phyloP scores from a whole-genome alignment of 176 grass and related monocot species.

The Eragrostis nindensis region DNA sequence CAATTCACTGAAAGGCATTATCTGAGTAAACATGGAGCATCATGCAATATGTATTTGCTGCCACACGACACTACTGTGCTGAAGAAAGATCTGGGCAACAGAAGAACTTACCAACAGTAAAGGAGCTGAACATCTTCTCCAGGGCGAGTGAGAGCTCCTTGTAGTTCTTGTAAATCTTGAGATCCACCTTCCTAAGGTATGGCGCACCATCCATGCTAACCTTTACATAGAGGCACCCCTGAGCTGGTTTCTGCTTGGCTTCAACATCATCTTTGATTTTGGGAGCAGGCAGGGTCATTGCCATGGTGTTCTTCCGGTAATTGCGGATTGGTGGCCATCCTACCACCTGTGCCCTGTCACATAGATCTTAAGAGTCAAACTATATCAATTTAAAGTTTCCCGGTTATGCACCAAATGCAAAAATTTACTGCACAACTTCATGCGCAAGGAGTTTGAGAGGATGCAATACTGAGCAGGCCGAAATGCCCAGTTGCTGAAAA shows the following conservation, averaged over 20 bases:
- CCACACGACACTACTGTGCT: not conserved
- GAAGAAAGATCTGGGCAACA: not conserved
- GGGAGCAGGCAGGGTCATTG: slow-evolving; percentile 45
- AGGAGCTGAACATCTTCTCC: slow-evolving; percentile 79
- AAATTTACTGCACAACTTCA: slow-evolving; percentile 16
- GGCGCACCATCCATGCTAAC: slow-evolving; percentile 91
- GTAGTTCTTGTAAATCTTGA: slow-evolving; percentile 77
- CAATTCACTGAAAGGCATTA: slow-evolving; percentile 1
- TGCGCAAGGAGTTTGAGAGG: not conserved
- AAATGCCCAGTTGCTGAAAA: slow-evolving; percentile 2
- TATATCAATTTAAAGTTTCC: slow-evolving; percentile 7
- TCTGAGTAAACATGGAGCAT: not conserved
- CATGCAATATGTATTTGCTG: slow-evolving; percentile 6
- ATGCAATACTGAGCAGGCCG: not conserved
- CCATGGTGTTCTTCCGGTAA: slow-evolving; percentile 86
- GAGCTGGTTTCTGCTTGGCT: slow-evolving; percentile 40
- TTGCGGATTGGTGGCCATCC: slow-evolving; percentile 90
- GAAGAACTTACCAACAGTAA: slow-evolving; percentile 66
- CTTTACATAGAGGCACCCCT: slow-evolving; percentile 69
- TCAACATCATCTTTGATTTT: slow-evolving; percentile 59
- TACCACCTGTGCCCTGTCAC: slow-evolving; percentile 76
- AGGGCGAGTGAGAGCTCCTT: slow-evolving; percentile 68
- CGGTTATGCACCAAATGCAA: not conserved
- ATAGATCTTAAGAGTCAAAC: slow-evolving; percentile 12
- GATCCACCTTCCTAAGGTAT: slow-evolving; percentile 87